Evolutionary conservation across 306 rosid genomes (phyloP), one percentile per base, ranked within the genome.

Genomic region (Cotoneaster glaucophyllus): DNA sequence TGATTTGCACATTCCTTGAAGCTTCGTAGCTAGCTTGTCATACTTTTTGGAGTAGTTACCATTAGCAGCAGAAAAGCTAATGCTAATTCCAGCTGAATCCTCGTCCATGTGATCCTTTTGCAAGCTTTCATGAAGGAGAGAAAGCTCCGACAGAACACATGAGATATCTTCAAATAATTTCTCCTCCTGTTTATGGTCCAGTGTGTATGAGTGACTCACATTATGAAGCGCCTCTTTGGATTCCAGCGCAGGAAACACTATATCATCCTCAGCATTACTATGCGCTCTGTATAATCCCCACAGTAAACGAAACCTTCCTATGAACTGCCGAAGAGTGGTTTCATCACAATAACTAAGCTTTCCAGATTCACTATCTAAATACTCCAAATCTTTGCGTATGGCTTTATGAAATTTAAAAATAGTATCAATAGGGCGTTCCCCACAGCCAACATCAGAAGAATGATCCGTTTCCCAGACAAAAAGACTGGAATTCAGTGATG

Each of bases 261-360:
- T 90, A 81, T 96, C 99, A 80, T 96, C 99, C 82, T 96, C 99
- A 59, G 99, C 99, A 83, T 96, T 96, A 82, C 99, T 96, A 74
- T 96, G 99, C 74, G 99, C 99, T 88, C 98, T 90, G 79, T 96
- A 92, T 78, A 96, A 86, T 39, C 99, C 99, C 99, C 99, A 96
- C 76, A 96, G 85, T 76, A 96, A 95, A 67, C 94, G 98, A 79
- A 96, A 96, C 83, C 99, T 89, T 73, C 99, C 99, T 64, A 77
- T 88, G 74, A 96, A 96, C 84, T 92, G 96, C 59, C 85, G 82
- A 59, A 96, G 85, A 75, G 84, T 86, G 54, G 88, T 79, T 78
- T 86, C 99, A 81, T 90, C 96, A 87, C 93, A 85, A 29, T 90
- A 93, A 82, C 71, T 83, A 82, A 96, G 98, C 87, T 90, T 96